Evolutionary conservation across 805 yeast genomes (phyloP).

Genomic region (Wickerhamiella spandovensis): DNA sequence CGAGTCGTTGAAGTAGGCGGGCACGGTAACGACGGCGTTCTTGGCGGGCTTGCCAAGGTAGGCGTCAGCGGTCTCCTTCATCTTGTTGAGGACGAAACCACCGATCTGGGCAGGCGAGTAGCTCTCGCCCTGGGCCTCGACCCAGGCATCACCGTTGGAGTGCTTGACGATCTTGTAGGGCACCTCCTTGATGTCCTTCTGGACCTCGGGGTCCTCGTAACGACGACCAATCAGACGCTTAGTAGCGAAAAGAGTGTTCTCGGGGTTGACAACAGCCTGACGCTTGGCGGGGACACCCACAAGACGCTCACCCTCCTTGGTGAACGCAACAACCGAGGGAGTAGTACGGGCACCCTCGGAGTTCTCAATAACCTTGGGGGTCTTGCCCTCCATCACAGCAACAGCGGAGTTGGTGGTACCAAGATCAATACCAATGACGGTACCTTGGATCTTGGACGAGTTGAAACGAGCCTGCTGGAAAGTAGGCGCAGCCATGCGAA

Average conservation of each 20-base stretch:
- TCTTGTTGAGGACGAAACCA: conserved; percentile 84
- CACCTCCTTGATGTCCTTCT: conserved; percentile 73
- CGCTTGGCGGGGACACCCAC: conserved; percentile 95
- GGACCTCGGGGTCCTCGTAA: conserved; percentile 79
- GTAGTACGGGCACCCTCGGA: conserved; percentile 69
- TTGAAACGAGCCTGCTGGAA: conserved; percentile 29
- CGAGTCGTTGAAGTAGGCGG: conserved; percentile 83
- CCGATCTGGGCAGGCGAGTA: conserved; percentile 96
- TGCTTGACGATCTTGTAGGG: conserved; percentile 88
- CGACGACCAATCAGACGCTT: conserved; percentile 92
- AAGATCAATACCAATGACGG: conserved; percentile 73
- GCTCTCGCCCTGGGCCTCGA: conserved; percentile 72
- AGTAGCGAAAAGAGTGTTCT: conserved; percentile 87
- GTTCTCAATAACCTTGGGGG: conserved; percentile 69
- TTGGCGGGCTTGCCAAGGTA: conserved; percentile 75
- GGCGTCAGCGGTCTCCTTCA: conserved; percentile 96
- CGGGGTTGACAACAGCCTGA: conserved; percentile 90
- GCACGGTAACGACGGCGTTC: conserved; percentile 86
- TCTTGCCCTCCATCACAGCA: conserved; percentile 67
- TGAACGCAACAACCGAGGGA: conserved; percentile 91
- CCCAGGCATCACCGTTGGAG: conserved; percentile 92
- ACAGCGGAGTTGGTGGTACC: conserved; percentile 89
- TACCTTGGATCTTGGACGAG: conserved; percentile 38
- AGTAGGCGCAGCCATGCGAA: conserved; percentile 13
- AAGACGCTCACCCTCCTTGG: conserved; percentile 78